Evolutionary conservation across 2,329 filamentous ascomycete species (phyloP).

Genomic region (Cryphonectria carpinicola): DNA sequence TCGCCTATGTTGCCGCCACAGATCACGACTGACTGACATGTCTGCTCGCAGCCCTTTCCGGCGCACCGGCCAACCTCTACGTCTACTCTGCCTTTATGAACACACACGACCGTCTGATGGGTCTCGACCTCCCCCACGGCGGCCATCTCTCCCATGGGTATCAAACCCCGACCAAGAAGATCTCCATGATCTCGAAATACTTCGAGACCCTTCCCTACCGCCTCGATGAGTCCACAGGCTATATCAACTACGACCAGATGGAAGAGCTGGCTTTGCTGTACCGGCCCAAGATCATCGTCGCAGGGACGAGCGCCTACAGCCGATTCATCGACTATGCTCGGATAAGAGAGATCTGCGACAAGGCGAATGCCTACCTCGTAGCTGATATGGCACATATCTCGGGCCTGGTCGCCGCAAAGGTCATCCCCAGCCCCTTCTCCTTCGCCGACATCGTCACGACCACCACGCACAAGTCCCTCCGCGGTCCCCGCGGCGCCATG

Average conservation of each 20-base stretch:
- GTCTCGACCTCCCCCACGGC: constrained; percentile 92
- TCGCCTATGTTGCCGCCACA: background rate
- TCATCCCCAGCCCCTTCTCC: constrained; percentile 86
- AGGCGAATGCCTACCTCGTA: constrained; percentile 88
- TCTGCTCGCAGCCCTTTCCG: constrained; percentile 70
- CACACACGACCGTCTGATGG: constrained; percentile 94
- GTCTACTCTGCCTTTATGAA: constrained; percentile 94
- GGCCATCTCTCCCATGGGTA: constrained; percentile 97
- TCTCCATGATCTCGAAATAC: constrained; percentile 98
- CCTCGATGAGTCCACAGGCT: constrained; percentile 83
- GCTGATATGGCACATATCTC: constrained; percentile 98
- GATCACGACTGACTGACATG: constrained; percentile 25
- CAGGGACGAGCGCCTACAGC: constrained; percentile 94
- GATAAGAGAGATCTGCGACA: constrained; percentile 89
- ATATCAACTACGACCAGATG: constrained; percentile 93
- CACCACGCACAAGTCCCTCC: constrained; percentile 95
- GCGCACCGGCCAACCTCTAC: constrained; percentile 77
- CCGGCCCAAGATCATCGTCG: constrained; percentile 93
- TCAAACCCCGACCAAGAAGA: constrained; percentile 91
- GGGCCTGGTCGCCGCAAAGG: constrained; percentile 87
- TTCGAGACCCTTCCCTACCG: constrained; percentile 98
- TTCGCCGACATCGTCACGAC: constrained; percentile 95
- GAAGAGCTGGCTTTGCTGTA: constrained; percentile 87
- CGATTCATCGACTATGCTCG: constrained; percentile 92
- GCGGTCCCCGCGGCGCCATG: constrained; percentile 93